These are phyloP conservation scores for Coffea humblotiana DNA, from an alignment of 305 asterid species.

Conservation along the genomic window DNA sequence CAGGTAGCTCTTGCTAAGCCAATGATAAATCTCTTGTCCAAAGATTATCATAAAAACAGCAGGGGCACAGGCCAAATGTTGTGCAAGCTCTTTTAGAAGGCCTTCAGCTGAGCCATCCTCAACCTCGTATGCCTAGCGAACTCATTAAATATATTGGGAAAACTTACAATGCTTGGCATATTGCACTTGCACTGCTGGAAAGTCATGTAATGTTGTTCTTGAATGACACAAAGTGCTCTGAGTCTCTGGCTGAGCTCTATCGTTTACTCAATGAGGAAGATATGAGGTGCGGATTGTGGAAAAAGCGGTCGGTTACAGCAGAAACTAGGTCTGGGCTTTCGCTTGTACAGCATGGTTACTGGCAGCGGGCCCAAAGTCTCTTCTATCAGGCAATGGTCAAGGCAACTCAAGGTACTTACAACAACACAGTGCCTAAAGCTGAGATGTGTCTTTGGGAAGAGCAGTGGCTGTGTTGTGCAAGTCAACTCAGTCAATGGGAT, in stretches of 20 bases:
- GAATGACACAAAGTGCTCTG: constrained; percentile 94
- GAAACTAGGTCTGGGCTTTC: constrained; percentile 98
- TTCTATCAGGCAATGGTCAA: constrained; percentile 98
- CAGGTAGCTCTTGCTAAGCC: constrained; percentile 98
- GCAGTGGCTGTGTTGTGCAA: constrained; percentile 97
- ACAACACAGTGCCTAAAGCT: constrained; percentile 96
- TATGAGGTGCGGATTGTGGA: constrained; percentile 99
- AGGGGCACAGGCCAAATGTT: constrained; percentile 88
- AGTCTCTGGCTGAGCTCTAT: constrained; percentile 98
- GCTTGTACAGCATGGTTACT: constrained; percentile 98
- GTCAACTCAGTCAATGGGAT: constrained; percentile 99
- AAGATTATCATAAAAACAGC: constrained; percentile 99
- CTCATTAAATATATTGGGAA: constrained; percentile 95
- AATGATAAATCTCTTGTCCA: constrained; percentile 88
- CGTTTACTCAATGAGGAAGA: constrained; percentile 98
- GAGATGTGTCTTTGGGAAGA: constrained; percentile 99
- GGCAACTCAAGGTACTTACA: constrained; percentile 99
- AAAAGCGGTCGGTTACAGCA: constrained; percentile 86
- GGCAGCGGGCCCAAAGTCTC: constrained; percentile 97
- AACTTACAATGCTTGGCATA: constrained; percentile 99
- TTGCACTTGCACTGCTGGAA: constrained; percentile 87
- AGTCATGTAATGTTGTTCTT: constrained; percentile 94
- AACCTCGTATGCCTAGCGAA: constrained; percentile 99
- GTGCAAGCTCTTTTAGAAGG: constrained; percentile 99
- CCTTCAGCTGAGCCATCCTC: constrained; percentile 98